phyloP scores from a whole-genome alignment of 371 early-diverging fungal species.

The Haplosporangium sp. region DNA sequence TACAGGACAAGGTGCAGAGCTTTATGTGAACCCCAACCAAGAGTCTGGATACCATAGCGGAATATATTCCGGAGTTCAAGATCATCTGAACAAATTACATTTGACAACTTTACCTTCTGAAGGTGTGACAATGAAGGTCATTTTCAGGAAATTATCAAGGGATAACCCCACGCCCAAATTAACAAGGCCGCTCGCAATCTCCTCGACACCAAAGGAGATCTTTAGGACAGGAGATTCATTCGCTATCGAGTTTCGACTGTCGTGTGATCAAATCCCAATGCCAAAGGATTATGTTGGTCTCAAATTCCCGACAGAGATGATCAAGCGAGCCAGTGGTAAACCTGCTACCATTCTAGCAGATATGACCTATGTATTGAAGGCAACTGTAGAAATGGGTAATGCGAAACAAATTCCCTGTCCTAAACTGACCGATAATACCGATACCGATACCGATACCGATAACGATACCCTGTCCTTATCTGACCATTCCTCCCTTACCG shows the following conservation, averaged over 20 bases:
- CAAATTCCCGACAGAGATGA: conserved; percentile 25
- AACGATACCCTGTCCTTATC: neutral
- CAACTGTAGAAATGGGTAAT: conserved; percentile 9
- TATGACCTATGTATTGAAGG: conserved; percentile 30
- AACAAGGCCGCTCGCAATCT: neutral
- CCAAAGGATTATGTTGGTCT: conserved; percentile 25
- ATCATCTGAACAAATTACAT: conserved; percentile 22
- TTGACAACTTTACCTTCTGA: conserved; percentile 15
- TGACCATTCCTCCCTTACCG: conserved; percentile 8
- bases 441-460: too few species aligned
- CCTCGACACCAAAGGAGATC: conserved; percentile 17
- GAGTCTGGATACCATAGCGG: conserved; percentile 50
- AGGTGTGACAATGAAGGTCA: conserved; percentile 24
- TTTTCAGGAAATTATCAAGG: conserved; percentile 21
- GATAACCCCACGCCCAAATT: neutral
- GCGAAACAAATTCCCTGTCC: too few species aligned
- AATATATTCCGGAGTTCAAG: conserved; percentile 25
- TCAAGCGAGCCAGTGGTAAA: conserved; percentile 30
- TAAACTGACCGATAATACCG: too few species aligned
- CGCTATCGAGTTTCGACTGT: conserved; percentile 23
- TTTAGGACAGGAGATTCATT: conserved; percentile 49
- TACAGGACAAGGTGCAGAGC: neutral
- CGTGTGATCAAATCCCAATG: conserved; percentile 3
- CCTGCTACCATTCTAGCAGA: conserved; percentile 20
- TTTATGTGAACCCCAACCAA: conserved; percentile 22